Evolutionary conservation across 805 yeast genomes (phyloP).

Genomic region (Kurtzmaniella fragi): DNA sequence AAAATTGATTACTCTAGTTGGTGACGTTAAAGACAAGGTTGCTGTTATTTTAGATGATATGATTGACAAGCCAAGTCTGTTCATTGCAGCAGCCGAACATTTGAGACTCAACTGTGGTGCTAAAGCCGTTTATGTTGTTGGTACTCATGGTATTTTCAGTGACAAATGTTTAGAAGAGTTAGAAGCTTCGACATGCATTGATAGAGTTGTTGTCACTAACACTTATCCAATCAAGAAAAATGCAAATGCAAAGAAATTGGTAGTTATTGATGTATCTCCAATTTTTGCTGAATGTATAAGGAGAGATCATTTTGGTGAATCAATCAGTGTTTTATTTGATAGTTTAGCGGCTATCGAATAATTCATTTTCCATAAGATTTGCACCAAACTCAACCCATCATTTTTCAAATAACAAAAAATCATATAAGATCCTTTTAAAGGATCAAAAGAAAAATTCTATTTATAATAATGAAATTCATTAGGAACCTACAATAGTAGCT

Average conservation of each 20-base stretch:
- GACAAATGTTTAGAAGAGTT: constrained; percentile 80
- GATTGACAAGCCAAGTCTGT: constrained; percentile 92
- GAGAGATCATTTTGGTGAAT: constrained; percentile 98
- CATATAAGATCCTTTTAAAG: too few species aligned
- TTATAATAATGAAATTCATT: too few species aligned
- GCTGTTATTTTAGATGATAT: constrained; percentile 95
- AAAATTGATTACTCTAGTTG: constrained; percentile 91
- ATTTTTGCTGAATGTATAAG: constrained; percentile 97
- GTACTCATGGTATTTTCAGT: constrained; percentile 93
- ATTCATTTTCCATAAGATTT: constrained; percentile 1
- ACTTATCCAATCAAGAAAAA: constrained; percentile 84
- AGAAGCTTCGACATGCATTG: constrained; percentile 75
- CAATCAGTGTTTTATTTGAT: constrained; percentile 88
- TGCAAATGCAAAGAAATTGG: constrained; percentile 61
- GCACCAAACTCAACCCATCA: constrained; percentile 13
- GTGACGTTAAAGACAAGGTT: constrained; percentile 87
- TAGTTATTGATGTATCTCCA: constrained; percentile 87
- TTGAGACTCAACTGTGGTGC: constrained; percentile 96
- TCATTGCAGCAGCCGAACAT: constrained; percentile 98
- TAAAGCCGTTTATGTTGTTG: constrained; percentile 79
- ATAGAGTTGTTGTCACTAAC: constrained; percentile 90
- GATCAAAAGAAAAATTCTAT: too few species aligned
- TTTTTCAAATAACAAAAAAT: constrained; percentile 14
- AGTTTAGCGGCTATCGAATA: constrained; percentile 60
- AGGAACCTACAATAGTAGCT: not conserved